Base-by-base conservation (phyloP, 495 filamentous ascomycete species). In the Hypoxylon trugodes region DNA sequence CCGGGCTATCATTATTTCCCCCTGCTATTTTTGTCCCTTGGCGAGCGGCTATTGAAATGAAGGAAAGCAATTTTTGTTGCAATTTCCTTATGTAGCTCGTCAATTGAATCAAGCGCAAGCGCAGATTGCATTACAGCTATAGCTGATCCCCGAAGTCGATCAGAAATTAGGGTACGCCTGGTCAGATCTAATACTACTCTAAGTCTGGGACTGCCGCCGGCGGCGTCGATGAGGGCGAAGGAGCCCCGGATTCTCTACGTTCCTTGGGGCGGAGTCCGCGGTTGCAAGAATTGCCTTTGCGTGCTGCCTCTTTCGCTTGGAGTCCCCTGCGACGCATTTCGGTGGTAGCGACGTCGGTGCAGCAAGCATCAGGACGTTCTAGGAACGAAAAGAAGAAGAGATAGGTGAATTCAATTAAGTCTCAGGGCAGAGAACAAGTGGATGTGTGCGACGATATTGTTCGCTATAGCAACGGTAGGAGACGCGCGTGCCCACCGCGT, bases 81-180 rank as follows among this genome's bases (percentile, higher is more conserved):
- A 16, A 16, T 18, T 26, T 42, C 36, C 36, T 26, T 22, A 25
- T 55, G 33, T 24, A 61, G 12, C n/a, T 58, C 35, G 33, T 58
- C 57, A 61, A 50, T 56, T 61, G 40, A 55, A 66, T 69, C 61
- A 67, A 66, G 54, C 62, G 69, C 69, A 50, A 47, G 12, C 40
- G 26, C 45, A 61, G 35, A 53, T 48, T 54, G 49, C 59, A 61
- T 21, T 1, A 9, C 10, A 32, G 9, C 12, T 54, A 25, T 35
- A 58, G 58, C 32, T 43, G 32, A 19, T 40, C 21, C 33, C 50
- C 9, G n/a, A 45, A 22, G 49, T 6, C 49, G 49, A 59, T 54
- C 48, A 59, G n/a, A 21, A 52, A 37, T 53, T 54, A 22, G 37
- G 18, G 36, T 26, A 33, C 26, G 21, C 42, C 42, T 45, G 45